Evolutionary conservation across 2,329 filamentous ascomycete genomes (phyloP), one percentile per base, ranked within the genome.

Genomic region (Monosporascus cannonballus): DNA sequence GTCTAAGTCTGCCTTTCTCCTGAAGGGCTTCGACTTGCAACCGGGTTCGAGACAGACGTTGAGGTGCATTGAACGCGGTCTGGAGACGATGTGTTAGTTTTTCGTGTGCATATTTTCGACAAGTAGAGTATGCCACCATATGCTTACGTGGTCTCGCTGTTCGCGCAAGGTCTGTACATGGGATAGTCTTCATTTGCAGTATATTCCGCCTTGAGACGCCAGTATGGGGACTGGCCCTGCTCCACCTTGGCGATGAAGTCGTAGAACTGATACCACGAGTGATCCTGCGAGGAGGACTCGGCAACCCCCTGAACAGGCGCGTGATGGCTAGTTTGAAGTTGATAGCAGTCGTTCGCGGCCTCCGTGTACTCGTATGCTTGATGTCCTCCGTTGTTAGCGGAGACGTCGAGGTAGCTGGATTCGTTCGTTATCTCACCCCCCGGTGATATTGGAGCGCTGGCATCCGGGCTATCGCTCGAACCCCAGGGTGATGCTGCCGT

Each of bases 1-100:
- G 48, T 78, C 71, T 9, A 81, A 74, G 64, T 84, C 80, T 11
- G 80, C 79, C 50, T 72, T 71, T 34, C 80, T 74, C 61, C 72
- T 73, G 63, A 82, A 83, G 1, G 71, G 69, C 49, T 71, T 71
- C 30, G 70, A 66, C 30, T 63, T 65, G 67, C 79, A 83, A 24
- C 39, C 48, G 14, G 47, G 36, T 22, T 58, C 49, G 15, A 59
- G 51, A 38, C 62, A 66, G 44, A 58, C 45, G 52, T 56, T 59
- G n/a, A 50, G 41, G 20, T 57, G 54, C 14, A 4, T 30, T n/a
- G 47, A 48, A 9, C 18, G 47, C 27, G 30, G 18, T 9, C 47
- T 48, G 47, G 38, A n/a, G 6, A 18, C 17, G 38, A n/a, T 41
- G 38, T 18, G 38, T 41, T 18, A 41, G 38, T 18, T 24, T 9